A percentile compares a stretch with the other conserved stretches of the same genome.
These are phyloP conservation scores for Sporothrix euskadiensis DNA, from an alignment of 2,329 filamentous ascomycete species.

Conservation along the genomic window DNA sequence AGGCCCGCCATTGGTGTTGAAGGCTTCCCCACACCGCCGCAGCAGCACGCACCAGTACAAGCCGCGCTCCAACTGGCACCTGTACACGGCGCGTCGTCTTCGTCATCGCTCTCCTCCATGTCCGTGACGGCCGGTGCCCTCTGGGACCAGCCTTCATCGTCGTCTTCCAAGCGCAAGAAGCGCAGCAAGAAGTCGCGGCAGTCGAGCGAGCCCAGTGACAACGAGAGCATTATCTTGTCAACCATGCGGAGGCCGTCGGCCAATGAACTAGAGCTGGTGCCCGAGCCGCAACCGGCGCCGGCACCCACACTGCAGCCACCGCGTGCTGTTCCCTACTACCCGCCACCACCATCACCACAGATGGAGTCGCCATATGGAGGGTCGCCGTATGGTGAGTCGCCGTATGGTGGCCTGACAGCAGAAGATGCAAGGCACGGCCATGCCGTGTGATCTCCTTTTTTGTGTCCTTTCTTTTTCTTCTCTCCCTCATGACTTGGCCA, in stretches of 20 bases:
- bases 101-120: constrained; percentile 24
- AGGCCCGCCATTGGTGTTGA: neutral
- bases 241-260: neutral
- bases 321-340: constrained; percentile 36
- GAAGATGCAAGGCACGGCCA: constrained; percentile 25
- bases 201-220: constrained; percentile 51
- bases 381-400: neutral
- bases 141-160: constrained; percentile 27
- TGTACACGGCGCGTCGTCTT: neutral
- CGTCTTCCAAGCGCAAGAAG: neutral
- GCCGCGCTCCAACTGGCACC: neutral
- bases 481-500: neutral
- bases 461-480: neutral
- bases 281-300: constrained; percentile 13
- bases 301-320: constrained; percentile 50
- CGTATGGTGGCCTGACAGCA: constrained; percentile 28
- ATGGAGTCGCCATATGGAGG: constrained; percentile 19
- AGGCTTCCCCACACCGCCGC: constrained; percentile 3
- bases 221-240: constrained; percentile 42
- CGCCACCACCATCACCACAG: constrained; percentile 23
- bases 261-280: constrained; percentile 33
- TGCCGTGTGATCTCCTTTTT: constrained; percentile 13
- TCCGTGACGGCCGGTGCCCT: constrained; percentile 23
- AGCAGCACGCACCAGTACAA: neutral
- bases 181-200: constrained; percentile 28